Percentiles rank a stretch among this genome's conserved stretches.
Evolutionary conservation across 371 early-diverging fungal genomes (phyloP).

Genomic region (Parasitella parasitica): DNA sequence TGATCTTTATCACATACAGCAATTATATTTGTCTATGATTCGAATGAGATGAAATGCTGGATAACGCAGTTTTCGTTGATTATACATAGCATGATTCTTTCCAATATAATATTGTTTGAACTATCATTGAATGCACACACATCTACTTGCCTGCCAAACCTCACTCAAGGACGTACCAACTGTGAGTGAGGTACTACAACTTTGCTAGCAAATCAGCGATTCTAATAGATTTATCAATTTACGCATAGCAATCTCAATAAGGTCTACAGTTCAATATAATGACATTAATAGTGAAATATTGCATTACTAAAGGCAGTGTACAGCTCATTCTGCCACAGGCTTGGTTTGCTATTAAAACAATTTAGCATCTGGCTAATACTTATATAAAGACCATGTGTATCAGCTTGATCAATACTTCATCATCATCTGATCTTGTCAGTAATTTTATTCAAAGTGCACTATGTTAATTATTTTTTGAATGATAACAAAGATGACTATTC

Average conservation of each 20-base stretch:
- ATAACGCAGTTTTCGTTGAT: neutral
- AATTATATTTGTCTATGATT: conserved; percentile 55
- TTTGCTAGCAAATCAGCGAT: neutral
- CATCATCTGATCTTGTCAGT: neutral
- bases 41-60: neutral
- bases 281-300: neutral
- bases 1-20: conserved; percentile 42
- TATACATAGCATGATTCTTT: neutral
- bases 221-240: neutral
- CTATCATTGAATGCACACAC: neutral
- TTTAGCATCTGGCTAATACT: too few species aligned
- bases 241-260: neutral
- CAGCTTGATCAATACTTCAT: neutral
- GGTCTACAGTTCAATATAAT: neutral
- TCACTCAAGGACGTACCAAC: neutral
- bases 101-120: neutral
- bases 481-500: neutral
- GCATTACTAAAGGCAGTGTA: neutral
- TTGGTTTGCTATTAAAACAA: too few species aligned
- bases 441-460: too few species aligned
- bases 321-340: neutral
- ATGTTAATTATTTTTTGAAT: too few species aligned
- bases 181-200: neutral
- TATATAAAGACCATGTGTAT: neutral
- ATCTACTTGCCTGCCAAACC: neutral